Conservation (phyloP, 2,329 filamentous ascomycete genomes). For the Botryosphaeria dothidea region DNA sequence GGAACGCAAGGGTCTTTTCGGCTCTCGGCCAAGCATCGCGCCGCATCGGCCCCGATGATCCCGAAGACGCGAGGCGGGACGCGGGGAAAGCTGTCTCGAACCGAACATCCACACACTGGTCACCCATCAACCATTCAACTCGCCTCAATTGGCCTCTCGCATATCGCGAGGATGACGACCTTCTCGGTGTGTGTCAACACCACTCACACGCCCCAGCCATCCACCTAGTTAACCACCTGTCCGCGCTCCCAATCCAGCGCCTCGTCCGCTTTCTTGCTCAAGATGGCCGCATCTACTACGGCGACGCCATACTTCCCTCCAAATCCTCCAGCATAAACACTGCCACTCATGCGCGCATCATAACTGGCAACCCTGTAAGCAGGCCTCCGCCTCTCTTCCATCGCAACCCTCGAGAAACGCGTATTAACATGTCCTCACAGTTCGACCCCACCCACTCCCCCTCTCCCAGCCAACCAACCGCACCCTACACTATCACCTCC, state of each 20-base stretch:
- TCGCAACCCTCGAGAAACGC: no score
- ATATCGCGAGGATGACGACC: neutral
- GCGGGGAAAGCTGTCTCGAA: neutral
- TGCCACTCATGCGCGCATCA: constrained; percentile 61
- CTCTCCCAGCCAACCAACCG: constrained; percentile 61
- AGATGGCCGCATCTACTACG: constrained; percentile 33
- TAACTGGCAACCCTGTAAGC: constrained; percentile 58
- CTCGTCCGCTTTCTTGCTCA: constrained; percentile 35
- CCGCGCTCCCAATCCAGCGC: constrained; percentile 21
- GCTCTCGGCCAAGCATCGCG: neutral
- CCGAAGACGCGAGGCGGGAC: neutral
- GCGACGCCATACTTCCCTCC: constrained; percentile 61
- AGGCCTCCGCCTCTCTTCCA: no score
- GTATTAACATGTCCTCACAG: no score
- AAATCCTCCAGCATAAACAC: constrained; percentile 63
- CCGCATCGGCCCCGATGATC: neutral
- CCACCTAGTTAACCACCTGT: neutral
- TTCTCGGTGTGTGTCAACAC: constrained; percentile 4
- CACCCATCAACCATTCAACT: neutral
- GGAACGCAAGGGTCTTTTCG: neutral
- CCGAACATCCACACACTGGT: neutral
- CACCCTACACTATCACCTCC: neutral
- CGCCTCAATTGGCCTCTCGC: neutral
- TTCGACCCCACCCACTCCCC: constrained; percentile 63
- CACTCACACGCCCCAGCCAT: neutral